Conservation (phyloP, 306 rosid species). For the Medicago ruthenica region DNA sequence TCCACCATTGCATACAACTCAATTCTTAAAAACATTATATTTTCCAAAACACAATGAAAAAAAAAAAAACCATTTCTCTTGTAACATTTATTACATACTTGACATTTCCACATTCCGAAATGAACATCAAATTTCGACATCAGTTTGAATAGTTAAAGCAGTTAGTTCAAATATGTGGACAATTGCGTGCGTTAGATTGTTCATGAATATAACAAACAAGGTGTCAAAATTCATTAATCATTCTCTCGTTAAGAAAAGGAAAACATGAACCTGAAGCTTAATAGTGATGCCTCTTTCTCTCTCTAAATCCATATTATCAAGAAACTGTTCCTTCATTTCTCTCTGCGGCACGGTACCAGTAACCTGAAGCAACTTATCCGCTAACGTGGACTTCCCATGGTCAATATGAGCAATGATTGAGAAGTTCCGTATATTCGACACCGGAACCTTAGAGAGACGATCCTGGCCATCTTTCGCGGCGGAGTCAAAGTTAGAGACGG, state of each 20-base stretch:
- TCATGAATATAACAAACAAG: too few species aligned
- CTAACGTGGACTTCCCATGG: constrained; percentile 90
- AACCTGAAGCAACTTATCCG: constrained; percentile 83
- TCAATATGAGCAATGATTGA: constrained; percentile 88
- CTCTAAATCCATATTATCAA: constrained; percentile 99
- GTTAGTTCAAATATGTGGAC: too few species aligned
- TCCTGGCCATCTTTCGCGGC: constrained; percentile 64
- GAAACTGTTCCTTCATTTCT: constrained; percentile 96
- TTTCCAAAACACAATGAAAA: constrained; percentile 22
- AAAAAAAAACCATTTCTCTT: constrained; percentile 32
- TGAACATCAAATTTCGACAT: too few species aligned
- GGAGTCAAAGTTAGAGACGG: constrained; percentile 54
- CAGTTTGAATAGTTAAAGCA: too few species aligned
- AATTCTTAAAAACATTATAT: neutral
- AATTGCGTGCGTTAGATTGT: too few species aligned
- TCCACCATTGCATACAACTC: constrained; percentile 7
- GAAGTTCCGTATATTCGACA: constrained; percentile 79
- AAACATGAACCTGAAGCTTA: constrained; percentile 71
- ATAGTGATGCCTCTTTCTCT: constrained; percentile 93
- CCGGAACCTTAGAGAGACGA: constrained; percentile 83
- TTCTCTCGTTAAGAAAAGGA: too few species aligned
- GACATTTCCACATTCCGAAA: too few species aligned
- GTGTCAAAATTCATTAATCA: too few species aligned
- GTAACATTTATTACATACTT: neutral
- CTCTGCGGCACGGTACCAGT: constrained; percentile 91